Conservation (phyloP, 805 yeast genomes). For the Maudiozyma pseudohumilis region DNA sequence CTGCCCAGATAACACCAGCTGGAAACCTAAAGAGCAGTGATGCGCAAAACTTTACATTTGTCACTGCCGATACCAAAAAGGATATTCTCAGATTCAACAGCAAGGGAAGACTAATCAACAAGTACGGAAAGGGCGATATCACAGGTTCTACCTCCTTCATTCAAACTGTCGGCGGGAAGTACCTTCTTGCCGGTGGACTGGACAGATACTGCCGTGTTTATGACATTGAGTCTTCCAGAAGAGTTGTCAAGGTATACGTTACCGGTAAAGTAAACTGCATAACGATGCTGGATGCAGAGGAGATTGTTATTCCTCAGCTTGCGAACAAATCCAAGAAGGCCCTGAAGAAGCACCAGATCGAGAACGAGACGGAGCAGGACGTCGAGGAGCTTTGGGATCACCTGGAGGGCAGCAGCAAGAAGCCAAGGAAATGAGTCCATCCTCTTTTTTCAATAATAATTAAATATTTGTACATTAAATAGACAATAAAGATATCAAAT, state of each 20-base stretch:
- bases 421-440: slow-evolving; percentile 2
- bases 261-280: slow-evolving; percentile 51
- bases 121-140: slow-evolving; percentile 70
- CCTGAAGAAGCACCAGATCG: slow-evolving; percentile 26
- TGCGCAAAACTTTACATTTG: slow-evolving; percentile 33
- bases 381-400: slow-evolving; percentile 25
- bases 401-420: slow-evolving; percentile 14
- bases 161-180: slow-evolving; percentile 23
- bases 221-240: slow-evolving; percentile 47
- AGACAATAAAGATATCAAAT: too few species aligned
- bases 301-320: slow-evolving; percentile 28
- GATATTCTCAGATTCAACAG: slow-evolving; percentile 50
- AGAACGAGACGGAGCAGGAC: slow-evolving; percentile 24
- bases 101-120: slow-evolving; percentile 50
- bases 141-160: slow-evolving; percentile 38
- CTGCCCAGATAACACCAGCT: slow-evolving; percentile 7
- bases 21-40: slow-evolving; percentile 16
- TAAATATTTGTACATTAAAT: too few species aligned
- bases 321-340: slow-evolving; percentile 19
- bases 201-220: slow-evolving; percentile 81
- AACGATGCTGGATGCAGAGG: slow-evolving; percentile 26
- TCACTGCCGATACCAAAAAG: slow-evolving; percentile 65
- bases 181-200: slow-evolving; percentile 70
- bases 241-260: slow-evolving; percentile 57
- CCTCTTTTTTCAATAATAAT: too few species aligned